phyloP scores from a whole-genome alignment of 352 stramenopile species.

The Pythium graminicola region DNA sequence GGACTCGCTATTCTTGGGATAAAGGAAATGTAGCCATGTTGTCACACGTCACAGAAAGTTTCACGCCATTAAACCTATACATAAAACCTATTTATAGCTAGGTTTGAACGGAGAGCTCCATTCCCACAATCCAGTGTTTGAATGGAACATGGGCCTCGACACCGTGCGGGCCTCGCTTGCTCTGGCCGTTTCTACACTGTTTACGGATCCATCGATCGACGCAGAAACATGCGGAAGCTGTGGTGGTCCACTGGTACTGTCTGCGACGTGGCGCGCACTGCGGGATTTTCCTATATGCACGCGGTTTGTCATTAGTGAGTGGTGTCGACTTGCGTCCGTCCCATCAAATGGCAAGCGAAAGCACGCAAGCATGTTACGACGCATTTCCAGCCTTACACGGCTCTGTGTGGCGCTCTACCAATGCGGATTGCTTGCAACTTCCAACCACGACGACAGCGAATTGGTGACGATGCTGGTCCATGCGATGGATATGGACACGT shows the following conservation, averaged over 20 bases:
- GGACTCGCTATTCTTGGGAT: no score
- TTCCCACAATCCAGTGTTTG: background rate
- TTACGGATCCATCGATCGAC: conserved; percentile 15
- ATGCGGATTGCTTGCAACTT: conserved; percentile 11
- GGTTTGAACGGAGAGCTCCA: background rate
- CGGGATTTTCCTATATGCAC: conserved; percentile 15
- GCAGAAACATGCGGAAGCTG: background rate
- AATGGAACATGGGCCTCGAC: conserved; percentile 23
- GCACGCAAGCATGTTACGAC: background rate
- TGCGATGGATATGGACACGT: background rate
- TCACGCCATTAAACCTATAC: background rate
- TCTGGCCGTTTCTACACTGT: conserved; percentile 38
- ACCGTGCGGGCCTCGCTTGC: conserved; percentile 26
- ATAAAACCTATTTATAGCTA: background rate
- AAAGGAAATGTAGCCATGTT: conserved; percentile 9
- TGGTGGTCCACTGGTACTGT: conserved; percentile 8
- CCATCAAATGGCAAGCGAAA: background rate
- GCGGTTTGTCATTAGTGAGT: conserved; percentile 3
- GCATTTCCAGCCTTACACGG: background rate
- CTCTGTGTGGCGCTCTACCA: conserved; percentile 16
- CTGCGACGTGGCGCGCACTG: conserved; percentile 14
- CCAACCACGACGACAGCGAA: conserved; percentile 8
- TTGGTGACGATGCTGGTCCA: conserved; percentile 3
- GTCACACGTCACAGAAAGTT: conserved; percentile 6
- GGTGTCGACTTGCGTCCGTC: conserved; percentile 1